Percentiles rank a stretch among this genome's conserved stretches.
Conservation (phyloP, 73 alveolate species). For the Tetrahymena borealis region DNA sequence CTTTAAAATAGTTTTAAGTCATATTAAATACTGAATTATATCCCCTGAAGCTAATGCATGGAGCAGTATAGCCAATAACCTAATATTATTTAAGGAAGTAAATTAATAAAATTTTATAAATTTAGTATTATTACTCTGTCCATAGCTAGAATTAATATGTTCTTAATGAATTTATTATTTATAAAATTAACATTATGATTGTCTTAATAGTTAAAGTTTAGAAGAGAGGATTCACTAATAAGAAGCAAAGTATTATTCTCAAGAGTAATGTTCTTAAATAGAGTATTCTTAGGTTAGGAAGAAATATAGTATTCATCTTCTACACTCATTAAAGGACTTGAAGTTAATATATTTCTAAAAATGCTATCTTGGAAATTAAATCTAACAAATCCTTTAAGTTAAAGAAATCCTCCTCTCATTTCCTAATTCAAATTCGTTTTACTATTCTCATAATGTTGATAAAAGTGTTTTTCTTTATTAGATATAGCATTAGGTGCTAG, state of each 20-base stretch:
- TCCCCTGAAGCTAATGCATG: not conserved
- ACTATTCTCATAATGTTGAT: too few relatives aligned
- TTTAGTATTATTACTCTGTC: not conserved
- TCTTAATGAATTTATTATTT: not conserved
- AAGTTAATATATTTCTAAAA: not conserved
- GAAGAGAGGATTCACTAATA: not conserved
- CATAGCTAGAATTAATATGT: not conserved
- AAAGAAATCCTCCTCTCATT: not conserved
- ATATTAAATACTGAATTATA: not conserved
- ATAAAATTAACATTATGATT: not conserved
- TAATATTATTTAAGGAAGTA: not conserved
- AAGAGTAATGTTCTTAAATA: not conserved
- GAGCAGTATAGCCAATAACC: not conserved
- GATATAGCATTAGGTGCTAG: too few relatives aligned
- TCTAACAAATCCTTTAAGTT: not conserved
- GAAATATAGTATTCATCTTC: not conserved
- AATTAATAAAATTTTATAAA: not conserved
- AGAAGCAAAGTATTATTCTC: not conserved
- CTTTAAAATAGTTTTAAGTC: not conserved
- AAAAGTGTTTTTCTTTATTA: too few relatives aligned
- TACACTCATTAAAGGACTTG: not conserved
- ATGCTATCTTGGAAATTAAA: not conserved
- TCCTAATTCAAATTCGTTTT: not conserved
- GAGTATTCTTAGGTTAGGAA: not conserved
- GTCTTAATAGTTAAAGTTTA: not conserved